phyloP scores from a whole-genome alignment of 176 grass and related monocot genomes.

The Echinochloa phyllopogon region DNA sequence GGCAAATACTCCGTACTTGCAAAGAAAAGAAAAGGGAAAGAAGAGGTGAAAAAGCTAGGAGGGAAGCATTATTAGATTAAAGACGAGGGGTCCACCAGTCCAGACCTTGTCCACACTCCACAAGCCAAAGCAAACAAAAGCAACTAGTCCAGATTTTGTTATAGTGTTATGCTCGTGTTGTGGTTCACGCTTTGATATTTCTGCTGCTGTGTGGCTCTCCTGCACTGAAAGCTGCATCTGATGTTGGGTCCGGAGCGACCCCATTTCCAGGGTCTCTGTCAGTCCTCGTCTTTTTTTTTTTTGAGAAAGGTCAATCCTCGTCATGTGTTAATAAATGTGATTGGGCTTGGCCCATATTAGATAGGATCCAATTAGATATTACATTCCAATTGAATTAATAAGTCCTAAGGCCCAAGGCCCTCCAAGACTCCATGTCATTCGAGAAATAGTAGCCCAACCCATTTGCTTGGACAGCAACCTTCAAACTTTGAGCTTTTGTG shows the following conservation, averaged over 20 bases:
- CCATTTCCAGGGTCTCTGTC: neutral
- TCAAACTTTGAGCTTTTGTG: no score
- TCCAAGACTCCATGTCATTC: no score
- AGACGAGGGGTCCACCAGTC: neutral
- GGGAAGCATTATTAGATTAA: neutral
- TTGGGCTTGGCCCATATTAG: no score
- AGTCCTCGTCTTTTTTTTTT: no score
- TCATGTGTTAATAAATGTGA: no score
- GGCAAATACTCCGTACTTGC: neutral
- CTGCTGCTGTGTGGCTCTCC: neutral
- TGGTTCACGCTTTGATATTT: constrained; percentile 35
- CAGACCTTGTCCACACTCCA: neutral
- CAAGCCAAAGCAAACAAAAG: neutral
- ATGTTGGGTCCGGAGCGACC: neutral
- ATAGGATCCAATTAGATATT: no score
- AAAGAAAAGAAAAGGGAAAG: neutral
- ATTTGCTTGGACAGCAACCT: no score
- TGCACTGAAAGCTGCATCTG: constrained; percentile 18
- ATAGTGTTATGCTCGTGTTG: neutral
- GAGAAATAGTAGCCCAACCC: no score
- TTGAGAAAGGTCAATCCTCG: no score
- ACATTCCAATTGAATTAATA: no score
- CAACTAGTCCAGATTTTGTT: neutral
- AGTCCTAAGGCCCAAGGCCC: no score
- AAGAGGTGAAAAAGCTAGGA: no score